These are phyloP conservation scores for Globisporangium acanthophoron DNA, from an alignment of 352 stramenopile genomes.

Conservation along the genomic window DNA sequence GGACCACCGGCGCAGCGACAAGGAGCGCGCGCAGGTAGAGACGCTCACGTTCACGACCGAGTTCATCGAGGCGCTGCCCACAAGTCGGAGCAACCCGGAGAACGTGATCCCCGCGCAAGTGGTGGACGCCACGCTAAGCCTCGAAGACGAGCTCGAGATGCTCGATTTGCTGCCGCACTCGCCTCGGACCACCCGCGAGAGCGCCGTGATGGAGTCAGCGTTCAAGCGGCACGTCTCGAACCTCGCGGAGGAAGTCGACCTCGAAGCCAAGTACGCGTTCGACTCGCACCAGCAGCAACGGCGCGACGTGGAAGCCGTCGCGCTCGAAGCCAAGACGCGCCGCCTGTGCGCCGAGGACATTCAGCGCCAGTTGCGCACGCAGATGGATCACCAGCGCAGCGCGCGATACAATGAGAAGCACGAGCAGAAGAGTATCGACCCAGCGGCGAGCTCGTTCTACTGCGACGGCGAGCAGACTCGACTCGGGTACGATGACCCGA, in stretches of 20 bases:
- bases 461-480: slow-evolving; percentile 43
- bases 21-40: slow-evolving; percentile 11
- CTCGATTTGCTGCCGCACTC: slow-evolving; percentile 38
- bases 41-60: slow-evolving; percentile 30
- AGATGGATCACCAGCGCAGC: slow-evolving; percentile 42
- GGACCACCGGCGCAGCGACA: slow-evolving; percentile 7
- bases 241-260: slow-evolving; percentile 43
- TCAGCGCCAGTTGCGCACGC: slow-evolving; percentile 42
- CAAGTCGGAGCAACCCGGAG: slow-evolving; percentile 43
- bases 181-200: slow-evolving; percentile 16
- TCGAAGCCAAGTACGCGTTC: slow-evolving; percentile 52
- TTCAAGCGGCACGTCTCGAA: slow-evolving; percentile 53
- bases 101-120: slow-evolving; percentile 35
- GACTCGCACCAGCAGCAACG: slow-evolving; percentile 49
- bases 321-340: slow-evolving; percentile 38
- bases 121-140: slow-evolving; percentile 13
- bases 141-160: slow-evolving; percentile 52
- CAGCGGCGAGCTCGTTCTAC: slow-evolving; percentile 53
- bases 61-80: slow-evolving; percentile 31
- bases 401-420: slow-evolving; percentile 23
- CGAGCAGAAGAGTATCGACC: slow-evolving; percentile 27
- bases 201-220: slow-evolving; percentile 49
- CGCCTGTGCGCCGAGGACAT: slow-evolving; percentile 47
- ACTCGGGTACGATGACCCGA: slow-evolving; percentile 45
- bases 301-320: slow-evolving; percentile 47